phyloP scores from a whole-genome alignment of 148 eudicot species.

The Nepenthes mirabilis region DNA sequence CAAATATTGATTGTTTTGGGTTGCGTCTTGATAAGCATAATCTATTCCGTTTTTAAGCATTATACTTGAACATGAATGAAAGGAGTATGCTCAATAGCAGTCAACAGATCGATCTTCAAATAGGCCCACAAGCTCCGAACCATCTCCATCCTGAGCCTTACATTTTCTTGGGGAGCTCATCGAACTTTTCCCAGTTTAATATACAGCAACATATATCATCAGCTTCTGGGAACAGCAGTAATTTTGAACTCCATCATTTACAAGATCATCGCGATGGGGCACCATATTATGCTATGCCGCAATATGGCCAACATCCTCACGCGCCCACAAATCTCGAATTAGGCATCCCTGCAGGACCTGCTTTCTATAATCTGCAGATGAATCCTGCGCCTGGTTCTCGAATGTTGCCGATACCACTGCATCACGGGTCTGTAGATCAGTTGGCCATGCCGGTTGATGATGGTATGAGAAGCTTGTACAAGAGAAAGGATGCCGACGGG shows the following conservation, averaged over 20 bases:
- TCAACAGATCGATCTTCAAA: slow-evolving; percentile 39
- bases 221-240: slow-evolving; percentile 26
- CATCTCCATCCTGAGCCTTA: slow-evolving; percentile 53
- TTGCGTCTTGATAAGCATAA: not conserved
- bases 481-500: slow-evolving; percentile 64
- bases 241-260: slow-evolving; percentile 19
- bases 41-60: not conserved
- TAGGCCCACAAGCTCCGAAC: slow-evolving; percentile 43
- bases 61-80: slow-evolving; percentile 39
- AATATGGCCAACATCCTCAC: slow-evolving; percentile 39
- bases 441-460: slow-evolving; percentile 29
- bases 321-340: slow-evolving; percentile 44
- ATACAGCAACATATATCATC: slow-evolving; percentile 26
- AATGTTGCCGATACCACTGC: slow-evolving; percentile 40
- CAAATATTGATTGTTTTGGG: not conserved
- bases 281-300: slow-evolving; percentile 43
- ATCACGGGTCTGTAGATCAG: slow-evolving; percentile 23
- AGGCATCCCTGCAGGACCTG: slow-evolving; percentile 28
- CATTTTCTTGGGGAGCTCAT: slow-evolving; percentile 29
- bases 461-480: slow-evolving; percentile 39
- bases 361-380: slow-evolving; percentile 34
- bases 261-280: slow-evolving; percentile 35
- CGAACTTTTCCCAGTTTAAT: slow-evolving; percentile 36
- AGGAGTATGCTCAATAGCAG: slow-evolving; percentile 46
- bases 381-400: slow-evolving; percentile 43